Evolutionary conservation across 257 asterid species (phyloP).

Genomic region (Thymus quinquecostatus): DNA sequence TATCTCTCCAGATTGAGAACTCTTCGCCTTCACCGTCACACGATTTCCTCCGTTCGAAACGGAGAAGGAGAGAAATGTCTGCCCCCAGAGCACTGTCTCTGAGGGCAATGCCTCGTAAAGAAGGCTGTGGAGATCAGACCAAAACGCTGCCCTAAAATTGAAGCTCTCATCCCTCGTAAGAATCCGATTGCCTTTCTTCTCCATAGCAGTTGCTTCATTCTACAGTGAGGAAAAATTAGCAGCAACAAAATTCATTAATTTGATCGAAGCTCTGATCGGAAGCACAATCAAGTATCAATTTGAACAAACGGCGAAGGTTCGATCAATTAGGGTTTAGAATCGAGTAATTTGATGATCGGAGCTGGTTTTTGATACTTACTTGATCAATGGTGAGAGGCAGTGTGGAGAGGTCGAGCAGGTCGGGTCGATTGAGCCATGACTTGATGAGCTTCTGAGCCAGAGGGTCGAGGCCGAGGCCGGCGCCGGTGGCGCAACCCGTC

Average conservation of each 20-base stretch:
- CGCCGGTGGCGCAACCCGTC: constrained; percentile 74
- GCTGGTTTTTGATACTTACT: constrained; percentile 35
- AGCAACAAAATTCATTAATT: not conserved
- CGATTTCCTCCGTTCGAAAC: constrained; percentile 46
- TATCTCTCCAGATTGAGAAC: constrained; percentile 49
- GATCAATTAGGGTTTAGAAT: too few relatives aligned
- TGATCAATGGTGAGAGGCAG: constrained; percentile 78
- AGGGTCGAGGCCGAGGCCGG: constrained; percentile 79
- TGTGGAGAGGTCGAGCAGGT: constrained; percentile 51
- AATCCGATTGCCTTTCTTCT: constrained; percentile 51
- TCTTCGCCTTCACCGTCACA: constrained; percentile 48
- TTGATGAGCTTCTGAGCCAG: constrained; percentile 49
- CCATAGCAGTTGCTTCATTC: constrained; percentile 66
- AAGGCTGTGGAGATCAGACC: constrained; percentile 80
- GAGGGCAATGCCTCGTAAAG: constrained; percentile 61
- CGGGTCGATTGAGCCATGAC: constrained; percentile 62
- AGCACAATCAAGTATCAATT: too few relatives aligned
- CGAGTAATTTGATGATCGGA: not conserved
- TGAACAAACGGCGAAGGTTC: too few relatives aligned
- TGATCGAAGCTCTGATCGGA: too few relatives aligned
- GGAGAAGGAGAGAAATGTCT: constrained; percentile 54
- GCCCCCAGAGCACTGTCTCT: constrained; percentile 69
- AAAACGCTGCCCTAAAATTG: constrained; percentile 77
- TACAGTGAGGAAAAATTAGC: constrained; percentile 28
- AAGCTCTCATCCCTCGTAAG: constrained; percentile 71